Base-by-base conservation (phyloP, 306 rosid genomes). In the Elaeagnus macrophylla region DNA sequence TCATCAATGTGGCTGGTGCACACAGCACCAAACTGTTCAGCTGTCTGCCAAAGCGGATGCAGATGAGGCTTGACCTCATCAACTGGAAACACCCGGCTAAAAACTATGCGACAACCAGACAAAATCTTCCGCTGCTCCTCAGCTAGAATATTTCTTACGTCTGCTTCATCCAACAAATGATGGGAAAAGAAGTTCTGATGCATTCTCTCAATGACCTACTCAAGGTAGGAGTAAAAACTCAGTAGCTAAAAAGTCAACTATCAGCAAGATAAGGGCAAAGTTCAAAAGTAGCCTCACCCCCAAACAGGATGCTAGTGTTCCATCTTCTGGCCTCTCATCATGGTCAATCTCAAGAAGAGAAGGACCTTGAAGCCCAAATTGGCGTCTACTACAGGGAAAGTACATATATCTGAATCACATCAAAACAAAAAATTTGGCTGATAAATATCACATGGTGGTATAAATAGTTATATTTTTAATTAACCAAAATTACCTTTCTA, bases 301-400 rank as follows among this genome's bases (percentile, higher is more conserved):
- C 81, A 93, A 73, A 60, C 89, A 84, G 64, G 95, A 80, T 45
- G 99, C 99, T 64, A 93, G 52, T 40, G 94, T 82, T 72, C 99
- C 99, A 48, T 79, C 86, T 67, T 87, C 96, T 62, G 88, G 85
- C 75, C 95, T 87, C 75, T 93, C 99, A 46, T 93, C 99, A 36
- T 79, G 94, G 40, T 87, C 96, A 70, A 87, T 82, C 82, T 84
- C 99, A 13, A 93, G 89, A 69, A 93, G 95, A 56, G 99, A 87
- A 63, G 94, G 99, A 53, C 99, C 96, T 39, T 69, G 75, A 62
- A 93, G 96, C 67, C 95, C 96, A 72, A 93, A 93, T 72, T 93
- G 96, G 64, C 99, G 99, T 76, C 99, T 77, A 56, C 99, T 87
- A 71, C 94, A 82, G 19, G 99, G 99, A 64, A 93, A 93, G 79